Conservation (phyloP, 805 yeast genomes). For the Wickerhamiella kurtzmanii region DNA sequence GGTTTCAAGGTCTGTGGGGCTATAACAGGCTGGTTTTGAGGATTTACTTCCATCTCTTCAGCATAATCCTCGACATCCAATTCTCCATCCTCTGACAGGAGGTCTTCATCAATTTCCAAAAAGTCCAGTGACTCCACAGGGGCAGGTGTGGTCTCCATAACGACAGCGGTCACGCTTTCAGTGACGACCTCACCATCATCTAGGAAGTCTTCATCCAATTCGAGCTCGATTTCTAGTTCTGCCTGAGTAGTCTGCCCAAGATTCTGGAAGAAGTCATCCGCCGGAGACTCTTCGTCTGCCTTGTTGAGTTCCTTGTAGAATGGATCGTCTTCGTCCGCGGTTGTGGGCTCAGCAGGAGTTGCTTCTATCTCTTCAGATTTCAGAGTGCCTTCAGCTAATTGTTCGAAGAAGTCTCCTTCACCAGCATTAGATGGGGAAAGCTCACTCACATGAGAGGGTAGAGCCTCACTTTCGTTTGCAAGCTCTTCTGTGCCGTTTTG, state of each 20-base stretch:
- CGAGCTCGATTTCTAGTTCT: slow-evolving; percentile 8
- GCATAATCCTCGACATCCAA: slow-evolving; percentile 5
- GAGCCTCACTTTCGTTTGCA: too few relatives aligned
- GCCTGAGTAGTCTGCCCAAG: slow-evolving; percentile 1
- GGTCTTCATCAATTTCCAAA: slow-evolving; percentile 25
- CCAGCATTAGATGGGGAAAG: too few relatives aligned
- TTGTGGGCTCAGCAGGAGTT: not conserved
- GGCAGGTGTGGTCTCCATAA: not conserved
- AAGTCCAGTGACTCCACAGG: slow-evolving; percentile 17
- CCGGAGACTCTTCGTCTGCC: not conserved
- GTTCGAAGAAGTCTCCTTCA: too few relatives aligned
- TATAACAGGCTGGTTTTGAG: not conserved
- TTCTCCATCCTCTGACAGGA: slow-evolving; percentile 22
- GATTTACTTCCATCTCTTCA: not conserved
- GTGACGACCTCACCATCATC: slow-evolving; percentile 11
- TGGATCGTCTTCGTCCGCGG: not conserved
- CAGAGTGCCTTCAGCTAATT: not conserved
- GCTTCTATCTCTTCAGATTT: not conserved
- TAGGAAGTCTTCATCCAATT: slow-evolving; percentile 17
- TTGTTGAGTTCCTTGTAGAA: not conserved
- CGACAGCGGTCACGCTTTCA: slow-evolving; percentile 1
- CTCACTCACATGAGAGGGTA: too few relatives aligned
- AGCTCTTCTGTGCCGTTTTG: too few relatives aligned
- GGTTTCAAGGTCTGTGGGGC: slow-evolving; percentile 4
- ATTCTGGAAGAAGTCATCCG: slow-evolving; percentile 4